Conservation (phyloP, 805 yeast species). For the Torulaspora microellipsoides region DNA sequence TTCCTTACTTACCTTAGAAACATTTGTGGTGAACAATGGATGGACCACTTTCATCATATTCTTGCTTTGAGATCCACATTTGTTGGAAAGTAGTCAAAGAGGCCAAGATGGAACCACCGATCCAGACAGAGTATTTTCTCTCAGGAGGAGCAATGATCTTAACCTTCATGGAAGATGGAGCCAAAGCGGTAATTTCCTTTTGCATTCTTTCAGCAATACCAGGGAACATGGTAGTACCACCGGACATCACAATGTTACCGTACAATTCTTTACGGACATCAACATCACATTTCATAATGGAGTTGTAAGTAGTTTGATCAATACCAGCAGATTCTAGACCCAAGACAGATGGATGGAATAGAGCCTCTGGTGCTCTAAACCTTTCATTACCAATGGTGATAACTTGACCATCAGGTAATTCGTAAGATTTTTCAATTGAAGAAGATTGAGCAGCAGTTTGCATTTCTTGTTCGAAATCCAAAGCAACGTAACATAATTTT, state of each 20-base stretch:
- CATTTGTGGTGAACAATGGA: slow-evolving; percentile 74
- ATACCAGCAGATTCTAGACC: slow-evolving; percentile 96
- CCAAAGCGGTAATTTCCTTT: slow-evolving; percentile 98
- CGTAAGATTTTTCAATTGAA: slow-evolving; percentile 97
- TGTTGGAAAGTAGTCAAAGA: slow-evolving; percentile 99
- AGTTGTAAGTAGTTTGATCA: slow-evolving; percentile 78
- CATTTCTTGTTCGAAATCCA: slow-evolving; percentile 98
- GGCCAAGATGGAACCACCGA: slow-evolving; percentile 99
- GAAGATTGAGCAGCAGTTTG: slow-evolving; percentile 99
- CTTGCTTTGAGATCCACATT: slow-evolving; percentile 99
- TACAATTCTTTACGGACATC: slow-evolving; percentile 98
- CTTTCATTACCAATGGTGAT: slow-evolving; percentile 99
- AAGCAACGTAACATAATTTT: slow-evolving; percentile 97
- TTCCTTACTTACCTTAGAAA: slow-evolving; percentile 35
- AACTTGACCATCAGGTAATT: slow-evolving; percentile 99
- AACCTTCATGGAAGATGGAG: slow-evolving; percentile 99
- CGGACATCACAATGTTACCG: slow-evolving; percentile 99
- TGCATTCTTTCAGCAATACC: slow-evolving; percentile 99
- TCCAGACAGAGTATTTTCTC: slow-evolving; percentile 99
- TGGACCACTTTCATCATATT: slow-evolving; percentile 99
- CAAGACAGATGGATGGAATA: slow-evolving; percentile 94
- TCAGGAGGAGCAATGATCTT: slow-evolving; percentile 99
- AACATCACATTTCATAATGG: slow-evolving; percentile 96
- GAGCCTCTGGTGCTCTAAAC: slow-evolving; percentile 99
- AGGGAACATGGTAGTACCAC: slow-evolving; percentile 99